Conservation (phyloP, 1,139 yeast species). For the Kodamaea derodonti region DNA sequence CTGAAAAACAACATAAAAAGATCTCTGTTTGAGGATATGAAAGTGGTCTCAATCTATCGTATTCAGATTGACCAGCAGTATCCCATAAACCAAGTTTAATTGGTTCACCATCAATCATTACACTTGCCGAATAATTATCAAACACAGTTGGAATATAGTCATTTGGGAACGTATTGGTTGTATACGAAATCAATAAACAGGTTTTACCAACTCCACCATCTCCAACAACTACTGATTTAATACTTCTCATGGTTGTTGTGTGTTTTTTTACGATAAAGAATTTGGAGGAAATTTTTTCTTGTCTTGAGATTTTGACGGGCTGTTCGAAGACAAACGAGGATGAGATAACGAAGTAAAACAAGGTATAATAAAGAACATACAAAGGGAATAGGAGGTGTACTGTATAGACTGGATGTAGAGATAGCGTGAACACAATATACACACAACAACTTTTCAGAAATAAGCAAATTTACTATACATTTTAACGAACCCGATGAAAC, state of each 20-base stretch:
- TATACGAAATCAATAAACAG: slow-evolving; percentile 83
- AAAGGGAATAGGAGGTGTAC: too few relatives aligned
- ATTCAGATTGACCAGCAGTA: slow-evolving; percentile 97
- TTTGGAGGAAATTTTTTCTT: not conserved
- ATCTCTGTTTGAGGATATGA: slow-evolving; percentile 93
- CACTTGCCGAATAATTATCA: slow-evolving; percentile 58
- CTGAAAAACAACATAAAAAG: slow-evolving; percentile 81
- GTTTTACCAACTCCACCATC: slow-evolving; percentile 98
- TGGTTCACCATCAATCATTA: slow-evolving; percentile 77
- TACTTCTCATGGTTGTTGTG: slow-evolving; percentile 63
- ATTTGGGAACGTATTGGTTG: slow-evolving; percentile 83
- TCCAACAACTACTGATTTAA: slow-evolving; percentile 93
- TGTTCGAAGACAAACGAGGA: too few relatives aligned
- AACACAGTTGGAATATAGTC: slow-evolving; percentile 83
- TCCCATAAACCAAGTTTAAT: slow-evolving; percentile 90
- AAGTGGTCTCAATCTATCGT: slow-evolving; percentile 84
- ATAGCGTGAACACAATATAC: too few relatives aligned
- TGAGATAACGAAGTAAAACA: too few relatives aligned
- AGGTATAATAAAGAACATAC: too few relatives aligned
- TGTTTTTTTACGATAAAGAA: too few relatives aligned
- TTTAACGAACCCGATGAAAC: too few relatives aligned
- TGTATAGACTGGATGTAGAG: too few relatives aligned
- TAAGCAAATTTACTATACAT: too few relatives aligned
- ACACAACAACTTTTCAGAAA: too few relatives aligned
- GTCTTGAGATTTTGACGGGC: too few relatives aligned